Conservation (phyloP, 179 eudicot genomes). For the Gypsophila paniculata region DNA sequence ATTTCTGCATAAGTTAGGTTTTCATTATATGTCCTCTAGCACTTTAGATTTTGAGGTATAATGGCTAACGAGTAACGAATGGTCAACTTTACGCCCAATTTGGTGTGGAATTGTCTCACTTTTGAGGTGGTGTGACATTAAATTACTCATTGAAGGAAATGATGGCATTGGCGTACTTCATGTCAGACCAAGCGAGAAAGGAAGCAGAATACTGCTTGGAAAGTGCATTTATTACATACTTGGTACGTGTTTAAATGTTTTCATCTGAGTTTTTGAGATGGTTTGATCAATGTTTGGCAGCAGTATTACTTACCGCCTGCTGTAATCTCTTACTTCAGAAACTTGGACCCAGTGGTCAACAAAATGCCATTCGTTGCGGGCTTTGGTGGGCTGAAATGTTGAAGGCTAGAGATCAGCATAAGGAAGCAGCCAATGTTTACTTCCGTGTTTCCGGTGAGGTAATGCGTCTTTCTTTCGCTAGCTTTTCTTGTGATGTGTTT, state of each 20-base stretch:
- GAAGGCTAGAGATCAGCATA: slow-evolving; percentile 71
- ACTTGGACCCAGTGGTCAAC: slow-evolving; percentile 64
- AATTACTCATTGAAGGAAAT: slow-evolving; percentile 61
- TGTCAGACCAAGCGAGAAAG: slow-evolving; percentile 87
- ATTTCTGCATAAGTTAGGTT: not conserved
- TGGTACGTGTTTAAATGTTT: slow-evolving; percentile 38
- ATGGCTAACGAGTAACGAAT: not conserved
- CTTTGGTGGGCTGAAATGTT: slow-evolving; percentile 99
- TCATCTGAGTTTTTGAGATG: slow-evolving; percentile 6
- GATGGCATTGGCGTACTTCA: slow-evolving; percentile 87
- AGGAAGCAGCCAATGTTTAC: slow-evolving; percentile 92
- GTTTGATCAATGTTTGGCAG: not conserved
- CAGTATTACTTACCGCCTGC: not conserved
- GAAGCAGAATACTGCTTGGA: slow-evolving; percentile 97
- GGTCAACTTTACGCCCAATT: not conserved
- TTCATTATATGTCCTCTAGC: not conserved
- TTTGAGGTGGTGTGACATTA: not conserved
- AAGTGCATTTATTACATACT: slow-evolving; percentile 75
- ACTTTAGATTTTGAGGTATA: not conserved
- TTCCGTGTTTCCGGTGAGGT: slow-evolving; percentile 98
- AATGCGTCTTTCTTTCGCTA: slow-evolving; percentile 38
- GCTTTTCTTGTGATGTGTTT: slow-evolving; percentile 17
- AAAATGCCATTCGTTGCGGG: slow-evolving; percentile 84
- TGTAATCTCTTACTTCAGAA: slow-evolving; percentile 43
- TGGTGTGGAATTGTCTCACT: not conserved